These are phyloP conservation scores for Colletotrichum coccodes DNA, from an alignment of 2,329 filamentous ascomycete genomes.

Conservation along the genomic window DNA sequence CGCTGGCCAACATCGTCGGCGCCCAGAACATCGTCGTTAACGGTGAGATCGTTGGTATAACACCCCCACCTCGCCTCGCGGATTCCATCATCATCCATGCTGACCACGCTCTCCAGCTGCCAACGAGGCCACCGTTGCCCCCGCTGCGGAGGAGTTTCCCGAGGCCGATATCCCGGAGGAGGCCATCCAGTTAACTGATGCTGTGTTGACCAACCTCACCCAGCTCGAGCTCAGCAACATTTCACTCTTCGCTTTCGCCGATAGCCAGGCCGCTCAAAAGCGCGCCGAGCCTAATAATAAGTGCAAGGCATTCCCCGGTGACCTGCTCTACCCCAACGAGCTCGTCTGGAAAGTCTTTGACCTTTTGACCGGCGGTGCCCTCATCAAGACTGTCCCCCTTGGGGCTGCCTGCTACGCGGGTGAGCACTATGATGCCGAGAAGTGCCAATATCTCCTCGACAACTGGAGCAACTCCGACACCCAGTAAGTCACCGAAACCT, in stretches of 20 bases:
- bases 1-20: constrained; percentile 13
- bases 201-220: constrained; percentile 44
- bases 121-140: constrained; percentile 36
- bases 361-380: constrained; percentile 42
- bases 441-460: constrained; percentile 39
- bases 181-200: constrained; percentile 45
- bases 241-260: constrained; percentile 45
- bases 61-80: background rate
- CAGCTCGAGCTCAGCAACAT: constrained; percentile 41
- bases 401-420: constrained; percentile 44
- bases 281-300: constrained; percentile 33
- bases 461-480: constrained; percentile 40
- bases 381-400: constrained; percentile 45
- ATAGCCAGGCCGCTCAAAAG: constrained; percentile 32
- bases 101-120: constrained; percentile 5
- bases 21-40: constrained; percentile 39
- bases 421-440: constrained; percentile 39
- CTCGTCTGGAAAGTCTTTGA: constrained; percentile 46
- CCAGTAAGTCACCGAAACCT: constrained; percentile 32
- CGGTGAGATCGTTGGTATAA: constrained; percentile 36
- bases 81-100: background rate
- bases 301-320: constrained; percentile 46
- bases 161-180: constrained; percentile 33
- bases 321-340: constrained; percentile 38
- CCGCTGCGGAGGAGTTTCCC: constrained; percentile 31